These are phyloP conservation scores for Microcyclosporella mali DNA, from an alignment of 2,329 filamentous ascomycete species.

Conservation along the genomic window DNA sequence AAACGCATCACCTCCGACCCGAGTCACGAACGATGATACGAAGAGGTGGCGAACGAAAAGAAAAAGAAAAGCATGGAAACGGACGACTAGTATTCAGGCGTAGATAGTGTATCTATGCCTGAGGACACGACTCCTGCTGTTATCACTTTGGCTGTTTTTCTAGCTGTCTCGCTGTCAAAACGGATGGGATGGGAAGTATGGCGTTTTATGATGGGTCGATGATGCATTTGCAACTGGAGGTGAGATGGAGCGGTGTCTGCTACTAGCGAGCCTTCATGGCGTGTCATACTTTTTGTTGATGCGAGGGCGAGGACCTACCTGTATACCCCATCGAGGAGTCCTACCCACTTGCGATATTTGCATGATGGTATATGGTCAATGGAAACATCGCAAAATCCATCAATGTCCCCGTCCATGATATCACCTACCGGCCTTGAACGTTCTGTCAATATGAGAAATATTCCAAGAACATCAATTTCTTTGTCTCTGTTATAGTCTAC, in stretches of 20 bases:
- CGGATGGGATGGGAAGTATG: neutral
- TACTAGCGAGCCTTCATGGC: conserved; percentile 7
- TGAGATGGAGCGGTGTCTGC: conserved; percentile 24
- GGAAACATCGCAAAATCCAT: conserved; percentile 9
- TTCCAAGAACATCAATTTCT: too few species aligned
- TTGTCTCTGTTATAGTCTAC: too few species aligned
- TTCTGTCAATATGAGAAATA: too few species aligned
- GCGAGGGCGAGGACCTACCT: conserved; percentile 19
- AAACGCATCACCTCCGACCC: conserved; percentile 47
- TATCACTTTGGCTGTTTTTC: neutral
- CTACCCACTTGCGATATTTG: conserved; percentile 33
- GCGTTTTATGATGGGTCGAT: conserved; percentile 6
- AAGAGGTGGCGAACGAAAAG: neutral
- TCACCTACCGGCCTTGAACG: too few species aligned
- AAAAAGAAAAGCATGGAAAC: neutral
- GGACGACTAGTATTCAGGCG: neutral
- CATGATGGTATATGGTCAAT: conserved; percentile 10
- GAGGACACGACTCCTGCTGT: neutral
- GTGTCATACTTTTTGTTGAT: conserved; percentile 16
- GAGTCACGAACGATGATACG: conserved; percentile 3
- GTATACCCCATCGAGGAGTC: conserved; percentile 39
- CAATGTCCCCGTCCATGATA: too few species aligned
- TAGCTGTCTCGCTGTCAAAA: neutral
- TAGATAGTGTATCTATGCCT: conserved; percentile 2
- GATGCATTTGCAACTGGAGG: conserved; percentile 18